Evolutionary conservation across 2,329 filamentous ascomycete genomes (phyloP).

Genomic region (Sclerotinia nivalis): DNA sequence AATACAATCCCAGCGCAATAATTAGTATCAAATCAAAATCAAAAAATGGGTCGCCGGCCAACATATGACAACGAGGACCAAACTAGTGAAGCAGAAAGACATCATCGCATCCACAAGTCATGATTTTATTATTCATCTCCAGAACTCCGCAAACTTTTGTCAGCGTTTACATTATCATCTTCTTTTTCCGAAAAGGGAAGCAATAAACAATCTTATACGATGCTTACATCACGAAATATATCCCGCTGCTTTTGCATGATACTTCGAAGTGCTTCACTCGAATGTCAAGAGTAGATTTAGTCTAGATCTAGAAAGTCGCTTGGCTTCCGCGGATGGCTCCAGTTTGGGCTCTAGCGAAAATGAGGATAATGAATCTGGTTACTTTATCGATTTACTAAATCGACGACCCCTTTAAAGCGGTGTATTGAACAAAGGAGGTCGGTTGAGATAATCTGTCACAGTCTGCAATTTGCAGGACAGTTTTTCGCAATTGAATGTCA

Average conservation of each 20-base stretch:
- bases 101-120: conserved; percentile 1
- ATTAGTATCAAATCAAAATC: neutral
- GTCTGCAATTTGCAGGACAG: neutral
- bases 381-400: neutral
- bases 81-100: conserved; percentile 2
- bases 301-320: neutral
- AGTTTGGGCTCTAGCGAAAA: neutral
- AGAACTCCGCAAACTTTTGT: neutral
- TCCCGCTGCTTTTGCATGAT: neutral
- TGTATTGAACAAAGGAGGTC: conserved; percentile 6
- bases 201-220: neutral
- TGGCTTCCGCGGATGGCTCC: neutral
- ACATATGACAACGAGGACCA: neutral
- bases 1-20: neutral
- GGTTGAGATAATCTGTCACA: neutral
- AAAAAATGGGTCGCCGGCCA: conserved; percentile 4
- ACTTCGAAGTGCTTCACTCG: neutral
- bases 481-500: neutral
- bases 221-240: neutral
- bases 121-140: neutral
- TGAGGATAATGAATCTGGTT: neutral
- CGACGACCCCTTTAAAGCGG: neutral
- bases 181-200: neutral
- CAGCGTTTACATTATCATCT: neutral
- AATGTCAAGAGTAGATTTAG: neutral